Conservation (phyloP, 768 basidiomycete species). For the Chalciporus piperatus region DNA sequence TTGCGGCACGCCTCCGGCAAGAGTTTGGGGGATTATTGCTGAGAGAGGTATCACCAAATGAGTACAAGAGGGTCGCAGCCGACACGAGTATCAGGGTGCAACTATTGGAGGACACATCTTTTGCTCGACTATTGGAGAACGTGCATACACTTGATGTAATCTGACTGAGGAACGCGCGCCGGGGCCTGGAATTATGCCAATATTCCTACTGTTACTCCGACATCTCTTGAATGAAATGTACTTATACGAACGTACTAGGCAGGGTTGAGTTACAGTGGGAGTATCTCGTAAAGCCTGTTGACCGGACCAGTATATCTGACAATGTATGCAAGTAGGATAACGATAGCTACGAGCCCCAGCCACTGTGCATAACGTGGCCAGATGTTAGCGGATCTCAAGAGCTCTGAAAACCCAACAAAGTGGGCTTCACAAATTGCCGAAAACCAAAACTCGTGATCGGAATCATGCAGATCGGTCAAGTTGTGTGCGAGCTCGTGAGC, state of each 20-base stretch:
- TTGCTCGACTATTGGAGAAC: neutral
- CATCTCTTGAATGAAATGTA: too few relatives aligned
- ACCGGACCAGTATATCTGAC: neutral
- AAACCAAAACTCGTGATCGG: slow-evolving; percentile 89
- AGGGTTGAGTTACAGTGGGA: neutral
- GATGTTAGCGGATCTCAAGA: slow-evolving; percentile 12
- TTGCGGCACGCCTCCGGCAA: slow-evolving; percentile 3
- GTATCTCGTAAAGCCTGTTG: neutral
- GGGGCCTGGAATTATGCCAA: too few relatives aligned
- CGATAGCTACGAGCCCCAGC: neutral
- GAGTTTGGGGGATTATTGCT: slow-evolving; percentile 11
- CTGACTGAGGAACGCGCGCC: too few relatives aligned
- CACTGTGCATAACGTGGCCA: neutral
- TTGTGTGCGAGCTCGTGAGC: slow-evolving; percentile 92
- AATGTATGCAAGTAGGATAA: neutral
- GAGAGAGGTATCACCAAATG: neutral
- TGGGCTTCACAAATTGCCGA: slow-evolving; percentile 75
- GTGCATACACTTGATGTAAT: slow-evolving; percentile 8
- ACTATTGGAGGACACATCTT: neutral
- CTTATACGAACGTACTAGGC: too few relatives aligned
- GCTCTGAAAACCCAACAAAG: slow-evolving; percentile 37
- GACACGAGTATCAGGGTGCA: slow-evolving; percentile 7
- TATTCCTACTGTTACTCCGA: too few relatives aligned
- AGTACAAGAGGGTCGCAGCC: slow-evolving; percentile 11
- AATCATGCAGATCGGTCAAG: slow-evolving; percentile 76